Evolutionary conservation across 495 filamentous ascomycete species (phyloP), one percentile per base, ranked within the genome.

Genomic region (Entonaema liquescens): DNA sequence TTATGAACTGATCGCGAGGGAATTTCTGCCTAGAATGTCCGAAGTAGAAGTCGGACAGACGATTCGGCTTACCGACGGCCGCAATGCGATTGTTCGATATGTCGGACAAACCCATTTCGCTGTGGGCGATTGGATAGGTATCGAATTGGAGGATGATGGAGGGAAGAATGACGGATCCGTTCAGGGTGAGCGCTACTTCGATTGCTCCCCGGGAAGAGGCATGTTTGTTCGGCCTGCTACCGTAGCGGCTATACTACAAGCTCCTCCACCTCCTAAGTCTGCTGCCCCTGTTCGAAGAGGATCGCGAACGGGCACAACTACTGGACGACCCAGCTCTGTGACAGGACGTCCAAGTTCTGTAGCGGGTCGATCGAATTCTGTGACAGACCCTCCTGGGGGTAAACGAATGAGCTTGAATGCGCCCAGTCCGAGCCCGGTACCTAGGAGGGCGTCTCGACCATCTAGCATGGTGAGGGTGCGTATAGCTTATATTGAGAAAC

Each of bases 121-220:
- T 33, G 76, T 78, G 3, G 96, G 94, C 59, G 90, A 92, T 28
- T 99, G 95, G 93, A 83, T 97, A 57, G 95, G 95, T 57, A 85
- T 98, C 50, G 94, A 97, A 84, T 86, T 99, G 65, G 89, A 92
- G 42, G 91, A 91, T 36, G 82, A 88, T n/a, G 86, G 84, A 11
- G 95, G 95, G 11, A 98, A 99, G 81, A 98, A 99, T 74, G 93
- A 99, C 84, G 95, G 95, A 70, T 88, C 90, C 29, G 92, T 98
- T 40, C 87, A 95, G 78, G 95, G 93, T 44, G 87, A 94, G 69
- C 85, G 93, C 40, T 99, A 99, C 79, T 99, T 98, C 74, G 88
- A 93, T 25, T 98, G 95, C 74, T 79, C 89, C 58, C 88, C 88
- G 63, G 87, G 87, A 5, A 87, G 87, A 81, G 95, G 95, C 72